Base-by-base conservation (phyloP, 257 asterid genomes). In the Ilex asprella region DNA sequence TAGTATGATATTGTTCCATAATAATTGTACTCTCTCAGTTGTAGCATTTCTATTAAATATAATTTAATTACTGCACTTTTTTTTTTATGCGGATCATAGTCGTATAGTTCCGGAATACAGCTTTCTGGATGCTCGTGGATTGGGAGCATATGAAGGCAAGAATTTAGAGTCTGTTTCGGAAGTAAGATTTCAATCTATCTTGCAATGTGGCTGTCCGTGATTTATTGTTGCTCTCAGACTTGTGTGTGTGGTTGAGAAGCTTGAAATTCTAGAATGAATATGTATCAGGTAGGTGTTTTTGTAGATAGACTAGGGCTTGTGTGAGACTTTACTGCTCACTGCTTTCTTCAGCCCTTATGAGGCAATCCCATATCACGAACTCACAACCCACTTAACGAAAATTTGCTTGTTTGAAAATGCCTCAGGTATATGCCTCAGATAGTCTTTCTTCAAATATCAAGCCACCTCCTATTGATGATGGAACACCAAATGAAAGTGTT, bases 101-200 rank as follows among this genome's bases (percentile, higher is more conserved):
- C 82, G 67, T 56, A 84, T 91, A 61, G 98, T 91, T 43, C 96
- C 98, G 0, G 96, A 88, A 73, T 88, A 91, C 71, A 91, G 96
- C 80, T 88, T 91, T 84, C 72, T 91, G 87, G 98, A 91, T 82
- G 98, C 98, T 73, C 95, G 96, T 27, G 98, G 96, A 64, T 67
- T 91, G 78, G 98, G 98, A n/a, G 95, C 96, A 6, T 91, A 82
- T 30, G 98, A 91, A 67, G 98, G 98, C 61, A 82, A 84, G 67
- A 74, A 61, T 16, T 73, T 91, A 67, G 93, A 81, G 59, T 63
- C 94, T 16, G 49, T 88, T 56, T 82, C 96, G 4, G 80, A 91
- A 81, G 96, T 91, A 77, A 64, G 55, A 21, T 6, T 44, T 59
- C 35, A 27, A 30, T 31, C 30, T 1, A 39, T 14, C 15, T 16